A percentile compares a stretch with the other conserved stretches of the same genome.
Evolutionary conservation across 106 monocot genomes (phyloP).

Genomic region (Allium fistulosum): DNA sequence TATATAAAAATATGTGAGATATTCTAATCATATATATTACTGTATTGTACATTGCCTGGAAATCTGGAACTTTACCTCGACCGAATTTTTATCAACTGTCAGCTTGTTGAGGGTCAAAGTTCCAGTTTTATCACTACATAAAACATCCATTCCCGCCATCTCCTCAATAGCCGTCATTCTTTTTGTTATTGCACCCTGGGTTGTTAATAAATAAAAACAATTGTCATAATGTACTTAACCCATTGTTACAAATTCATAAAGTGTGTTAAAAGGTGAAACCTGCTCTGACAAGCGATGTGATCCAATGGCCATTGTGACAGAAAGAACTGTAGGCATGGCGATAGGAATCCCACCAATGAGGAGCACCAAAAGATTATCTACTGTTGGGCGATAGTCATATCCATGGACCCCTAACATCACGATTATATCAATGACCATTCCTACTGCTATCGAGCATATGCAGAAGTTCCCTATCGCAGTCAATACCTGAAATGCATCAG

Average conservation of each 20-base stretch:
- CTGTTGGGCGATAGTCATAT: slow-evolving; percentile 19
- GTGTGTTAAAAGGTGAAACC: slow-evolving; percentile 8
- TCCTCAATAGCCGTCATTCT: slow-evolving; percentile 61
- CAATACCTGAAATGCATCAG: slow-evolving; percentile 33
- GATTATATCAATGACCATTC: slow-evolving; percentile 42
- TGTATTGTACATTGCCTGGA: no score
- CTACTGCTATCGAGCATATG: slow-evolving; percentile 46
- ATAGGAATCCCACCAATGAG: slow-evolving; percentile 53
- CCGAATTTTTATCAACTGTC: slow-evolving; percentile 33
- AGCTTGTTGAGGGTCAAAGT: slow-evolving; percentile 55
- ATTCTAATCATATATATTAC: no score
- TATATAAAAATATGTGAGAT: no score
- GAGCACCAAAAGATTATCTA: slow-evolving; percentile 47
- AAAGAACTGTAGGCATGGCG: slow-evolving; percentile 50
- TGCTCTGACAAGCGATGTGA: slow-evolving; percentile 43
- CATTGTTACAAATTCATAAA: no score
- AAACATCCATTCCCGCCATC: slow-evolving; percentile 57
- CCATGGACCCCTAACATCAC: slow-evolving; percentile 30
- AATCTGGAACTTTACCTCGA: slow-evolving; percentile 25
- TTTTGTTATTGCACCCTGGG: slow-evolving; percentile 48
- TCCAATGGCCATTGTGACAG: slow-evolving; percentile 52
- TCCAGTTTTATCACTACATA: slow-evolving; percentile 57
- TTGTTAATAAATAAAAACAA: neutral
- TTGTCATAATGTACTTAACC: no score
- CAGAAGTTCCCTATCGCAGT: slow-evolving; percentile 54